Evolutionary conservation across 2,329 filamentous ascomycete species (phyloP), one percentile per base, ranked within the genome.

Genomic region (Trichoderma cornu-damae): DNA sequence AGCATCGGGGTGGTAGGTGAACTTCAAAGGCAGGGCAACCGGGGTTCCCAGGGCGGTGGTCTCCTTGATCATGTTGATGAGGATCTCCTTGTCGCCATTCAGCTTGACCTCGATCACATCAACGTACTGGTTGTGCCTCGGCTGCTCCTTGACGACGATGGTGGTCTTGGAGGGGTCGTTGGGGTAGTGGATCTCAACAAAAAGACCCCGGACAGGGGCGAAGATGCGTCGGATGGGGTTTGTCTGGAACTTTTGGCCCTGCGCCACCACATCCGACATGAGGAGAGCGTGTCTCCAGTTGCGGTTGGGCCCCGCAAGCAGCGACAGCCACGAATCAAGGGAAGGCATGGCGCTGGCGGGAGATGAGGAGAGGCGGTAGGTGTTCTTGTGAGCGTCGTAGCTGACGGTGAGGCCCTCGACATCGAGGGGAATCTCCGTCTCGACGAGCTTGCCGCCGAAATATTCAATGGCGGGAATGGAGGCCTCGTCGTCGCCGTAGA

Each of bases 201-300:
- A 87, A 72, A 97, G 84, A 46, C 94, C 94, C 32, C 86, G 86
- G 12, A 85, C 83, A 12, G 94, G 94, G 9, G 89, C 87, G 63
- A 97, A 93, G 59, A 99, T 91, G 57, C 93, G 86, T 70, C 87
- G 88, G 76, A 96, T 88, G 0, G 94, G 95, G 75, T 99, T 99
- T 58, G 90, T 96, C 77, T 97, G 90, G 78, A 96, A 97, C 69
- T 95, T 91, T 72, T 96, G 88, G 14, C 92, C 94, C 73, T 99
- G 94, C 4, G 96, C 89, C 63, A 96, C 87, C 26, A 96, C 88
- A 64, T 99, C 93, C 0, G 92, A 88, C 59, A 90, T 90, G 74
- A 99, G 93, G 59, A 99, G 84, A 26, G 94, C 94, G 69, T 96
- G 90, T 59, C 93, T 85, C 94, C 94, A 99, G 49, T 89, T 96